Conservation (phyloP, 257 asterid genomes). For the Verbena officinalis region DNA sequence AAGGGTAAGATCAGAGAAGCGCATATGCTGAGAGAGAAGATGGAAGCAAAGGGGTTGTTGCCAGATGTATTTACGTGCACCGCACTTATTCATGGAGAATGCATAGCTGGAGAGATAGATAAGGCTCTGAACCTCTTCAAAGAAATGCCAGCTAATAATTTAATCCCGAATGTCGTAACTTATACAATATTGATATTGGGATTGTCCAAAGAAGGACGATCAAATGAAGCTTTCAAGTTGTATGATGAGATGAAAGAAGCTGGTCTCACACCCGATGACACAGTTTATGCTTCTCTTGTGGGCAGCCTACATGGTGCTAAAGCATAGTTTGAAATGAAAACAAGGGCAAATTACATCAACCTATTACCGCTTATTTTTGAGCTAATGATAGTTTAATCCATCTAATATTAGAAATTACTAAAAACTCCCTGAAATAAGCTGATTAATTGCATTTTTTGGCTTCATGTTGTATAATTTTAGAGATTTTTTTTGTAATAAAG, state of each 20-base stretch:
- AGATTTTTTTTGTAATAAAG: too few relatives aligned
- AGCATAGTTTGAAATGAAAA: constrained; percentile 1
- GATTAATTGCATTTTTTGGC: too few relatives aligned
- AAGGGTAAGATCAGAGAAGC: constrained; percentile 54
- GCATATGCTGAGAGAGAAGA: constrained; percentile 36
- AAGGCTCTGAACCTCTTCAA: constrained; percentile 61
- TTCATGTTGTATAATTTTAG: too few relatives aligned
- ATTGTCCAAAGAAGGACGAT: constrained; percentile 70
- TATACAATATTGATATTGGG: constrained; percentile 71
- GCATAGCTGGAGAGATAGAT: constrained; percentile 60
- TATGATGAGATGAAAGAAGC: constrained; percentile 82
- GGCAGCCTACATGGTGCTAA: constrained; percentile 74
- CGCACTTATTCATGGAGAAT: constrained; percentile 71
- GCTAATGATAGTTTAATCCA: too few relatives aligned
- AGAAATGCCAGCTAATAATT: constrained; percentile 55
- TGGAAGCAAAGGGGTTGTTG: constrained; percentile 53
- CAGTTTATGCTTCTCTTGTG: constrained; percentile 71
- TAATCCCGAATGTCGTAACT: constrained; percentile 54
- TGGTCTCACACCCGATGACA: constrained; percentile 68
- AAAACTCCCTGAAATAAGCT: too few relatives aligned
- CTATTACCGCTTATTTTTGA: too few relatives aligned
- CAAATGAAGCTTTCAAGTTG: constrained; percentile 79
- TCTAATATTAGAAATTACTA: too few relatives aligned
- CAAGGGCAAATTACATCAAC: too few relatives aligned
- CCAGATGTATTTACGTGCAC: constrained; percentile 77